phyloP scores from a whole-genome alignment of 345 rosid species.

The Noccaea caerulescens region DNA sequence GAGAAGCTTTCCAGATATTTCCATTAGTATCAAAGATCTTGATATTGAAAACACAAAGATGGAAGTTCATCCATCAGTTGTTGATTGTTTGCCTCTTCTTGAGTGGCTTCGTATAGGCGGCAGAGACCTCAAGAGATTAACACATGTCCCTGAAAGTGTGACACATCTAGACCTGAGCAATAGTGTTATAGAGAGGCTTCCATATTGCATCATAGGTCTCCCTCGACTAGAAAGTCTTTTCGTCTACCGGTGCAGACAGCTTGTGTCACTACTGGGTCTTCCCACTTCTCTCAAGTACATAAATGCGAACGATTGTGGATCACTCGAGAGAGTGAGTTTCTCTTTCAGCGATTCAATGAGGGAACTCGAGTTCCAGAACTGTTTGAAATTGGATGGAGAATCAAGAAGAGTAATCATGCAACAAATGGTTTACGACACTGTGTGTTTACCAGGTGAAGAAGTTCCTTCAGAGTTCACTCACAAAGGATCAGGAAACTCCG shows the following conservation, averaged over 20 bases:
- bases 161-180: neutral
- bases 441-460: neutral
- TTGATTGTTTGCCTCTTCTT: neutral
- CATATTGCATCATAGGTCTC: conserved; percentile 1
- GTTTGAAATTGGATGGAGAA: neutral
- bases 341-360: neutral
- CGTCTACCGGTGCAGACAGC: neutral
- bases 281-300: neutral
- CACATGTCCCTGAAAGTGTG: conserved; percentile 1
- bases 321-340: neutral
- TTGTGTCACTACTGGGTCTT: neutral
- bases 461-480: conserved; percentile 17
- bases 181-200: neutral
- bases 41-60: neutral
- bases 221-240: neutral
- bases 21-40: too few relatives aligned
- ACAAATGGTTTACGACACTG: neutral
- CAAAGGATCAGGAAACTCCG: conserved; percentile 1
- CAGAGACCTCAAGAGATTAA: neutral
- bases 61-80: conserved; percentile 17
- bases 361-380: neutral
- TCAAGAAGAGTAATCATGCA: conserved; percentile 26
- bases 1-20: neutral
- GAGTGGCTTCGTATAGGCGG: neutral
- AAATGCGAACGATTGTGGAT: conserved; percentile 3